Conservation (phyloP, 179 eudicot genomes). For the Beta lomatogona region DNA sequence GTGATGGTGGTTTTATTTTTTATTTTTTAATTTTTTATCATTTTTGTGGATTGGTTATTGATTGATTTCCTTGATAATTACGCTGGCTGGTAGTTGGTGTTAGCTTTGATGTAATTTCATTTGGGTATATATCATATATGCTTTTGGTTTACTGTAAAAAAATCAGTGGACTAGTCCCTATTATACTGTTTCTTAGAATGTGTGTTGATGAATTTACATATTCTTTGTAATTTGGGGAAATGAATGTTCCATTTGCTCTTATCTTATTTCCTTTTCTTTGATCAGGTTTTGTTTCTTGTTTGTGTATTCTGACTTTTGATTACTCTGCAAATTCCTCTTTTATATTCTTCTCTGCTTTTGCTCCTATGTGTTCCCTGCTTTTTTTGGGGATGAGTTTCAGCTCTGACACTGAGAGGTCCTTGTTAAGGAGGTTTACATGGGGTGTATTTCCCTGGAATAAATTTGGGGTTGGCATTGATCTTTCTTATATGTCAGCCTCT, state of each 20-base stretch:
- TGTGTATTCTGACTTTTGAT: conserved; percentile 13
- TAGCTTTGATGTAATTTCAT: conserved; percentile 29
- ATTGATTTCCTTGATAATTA: conserved; percentile 27
- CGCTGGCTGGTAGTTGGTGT: conserved; percentile 24
- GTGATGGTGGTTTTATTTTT: neutral
- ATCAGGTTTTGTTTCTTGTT: conserved; percentile 15
- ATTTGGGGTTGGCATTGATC: neutral
- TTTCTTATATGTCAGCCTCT: neutral
- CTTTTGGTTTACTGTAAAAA: conserved; percentile 26
- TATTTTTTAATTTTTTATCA: neutral
- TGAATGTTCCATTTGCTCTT: conserved; percentile 21
- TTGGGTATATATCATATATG: conserved; percentile 19
- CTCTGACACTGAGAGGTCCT: conserved; percentile 19
- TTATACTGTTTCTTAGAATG: conserved; percentile 26
- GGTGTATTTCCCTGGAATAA: neutral
- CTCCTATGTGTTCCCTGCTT: conserved; percentile 11
- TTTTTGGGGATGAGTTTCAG: conserved; percentile 7
- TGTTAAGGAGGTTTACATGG: conserved; percentile 15
- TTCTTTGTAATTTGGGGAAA: conserved; percentile 13
- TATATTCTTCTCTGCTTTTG: conserved; percentile 18
- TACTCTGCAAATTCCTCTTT: conserved; percentile 14
- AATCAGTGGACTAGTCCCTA: conserved; percentile 32
- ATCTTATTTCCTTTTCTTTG: conserved; percentile 22
- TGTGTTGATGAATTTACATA: conserved; percentile 14
- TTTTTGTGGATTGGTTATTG: conserved; percentile 2